phyloP scores from a whole-genome alignment of 2,329 filamentous ascomycete genomes.

The Escovopsis sp. region DNA sequence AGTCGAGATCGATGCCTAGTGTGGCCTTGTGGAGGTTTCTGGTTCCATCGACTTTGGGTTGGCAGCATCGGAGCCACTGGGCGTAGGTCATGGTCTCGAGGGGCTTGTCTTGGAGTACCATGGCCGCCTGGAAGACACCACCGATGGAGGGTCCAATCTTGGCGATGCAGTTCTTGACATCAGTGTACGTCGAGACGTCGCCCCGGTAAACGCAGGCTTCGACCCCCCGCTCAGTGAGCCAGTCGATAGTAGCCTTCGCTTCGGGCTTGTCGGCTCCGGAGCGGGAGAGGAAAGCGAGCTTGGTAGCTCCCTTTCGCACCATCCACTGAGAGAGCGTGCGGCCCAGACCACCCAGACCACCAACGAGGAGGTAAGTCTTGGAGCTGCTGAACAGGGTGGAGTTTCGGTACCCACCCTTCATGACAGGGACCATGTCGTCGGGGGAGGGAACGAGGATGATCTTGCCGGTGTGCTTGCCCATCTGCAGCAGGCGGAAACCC shows the following conservation, averaged over 20 bases:
- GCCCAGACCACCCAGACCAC: conserved; percentile 16
- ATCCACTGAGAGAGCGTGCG: conserved; percentile 12
- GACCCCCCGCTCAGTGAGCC: conserved; percentile 8
- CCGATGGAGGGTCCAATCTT: conserved; percentile 14
- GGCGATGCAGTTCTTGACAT: conserved; percentile 12
- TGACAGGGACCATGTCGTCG: conserved; percentile 11
- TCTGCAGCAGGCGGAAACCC: conserved; percentile 22
- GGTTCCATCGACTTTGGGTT: conserved; percentile 20
- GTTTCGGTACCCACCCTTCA: conserved; percentile 5
- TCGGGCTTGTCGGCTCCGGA: conserved; percentile 10
- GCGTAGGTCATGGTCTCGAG: conserved; percentile 13
- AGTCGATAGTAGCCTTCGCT: conserved; percentile 7
- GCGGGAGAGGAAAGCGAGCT: conserved; percentile 16
- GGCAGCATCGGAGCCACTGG: conserved; percentile 11
- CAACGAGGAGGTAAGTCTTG: conserved; percentile 15
- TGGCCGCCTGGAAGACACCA: conserved; percentile 25
- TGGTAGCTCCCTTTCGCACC: conserved; percentile 12
- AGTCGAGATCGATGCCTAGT: conserved; percentile 10
- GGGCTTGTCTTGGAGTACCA: conserved; percentile 17
- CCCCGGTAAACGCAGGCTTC: conserved; percentile 12
- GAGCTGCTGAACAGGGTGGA: conserved; percentile 6
- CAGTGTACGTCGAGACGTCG: conserved; percentile 14
- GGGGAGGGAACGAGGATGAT: conserved; percentile 14
- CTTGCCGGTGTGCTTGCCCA: conserved; percentile 23
- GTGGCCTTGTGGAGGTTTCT: conserved; percentile 19